Evolutionary conservation across 345 rosid species (phyloP), one percentile per base, ranked within the genome.

Genomic region (Pistacia integerrima): DNA sequence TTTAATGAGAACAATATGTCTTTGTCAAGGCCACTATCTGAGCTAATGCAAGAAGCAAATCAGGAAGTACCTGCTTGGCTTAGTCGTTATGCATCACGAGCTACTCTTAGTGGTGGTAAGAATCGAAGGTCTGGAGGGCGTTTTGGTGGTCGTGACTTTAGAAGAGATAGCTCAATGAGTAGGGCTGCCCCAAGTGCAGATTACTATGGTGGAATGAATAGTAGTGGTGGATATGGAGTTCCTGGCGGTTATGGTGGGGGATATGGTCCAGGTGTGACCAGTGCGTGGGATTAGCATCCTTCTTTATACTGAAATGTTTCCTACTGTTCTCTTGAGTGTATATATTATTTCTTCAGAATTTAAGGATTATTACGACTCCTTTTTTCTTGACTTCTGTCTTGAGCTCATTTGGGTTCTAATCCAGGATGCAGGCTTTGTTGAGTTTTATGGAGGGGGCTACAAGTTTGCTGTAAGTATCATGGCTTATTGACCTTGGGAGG

Each of bases 31-130:
- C 73, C 89, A 1, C 74, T 88, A 38, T 62, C 85, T 44, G 89
- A 88, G 56, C 75, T 88, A 60, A 88, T 88, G 91, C 85, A 84
- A 77, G 89, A 86, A 79, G 77, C 91, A 36, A 86, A 82, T 56
- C 91, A 88, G 76, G 91, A 88, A 82, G 91, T 88, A 49, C 91
- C 89, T 48, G 74, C 77, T 52, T 88, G 91, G 89, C 91, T 86
- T 63, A 62, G 79, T 59, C 87, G 80, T 25, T 82, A 75, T 16
- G 79, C 91, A 41, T 74, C 87, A n/a, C 82, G 85, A 57, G 25
- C 85, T 69, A 51, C 86, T 46, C 78, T 56, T 56, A 76, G 82
- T 11, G 83, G 83, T 41, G 89, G 89, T 49, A 85, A 69, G 69
- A 86, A 74, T 64, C 78, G 86, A 36, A 80, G 89, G 4, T 70